Evolutionary conservation across 2,329 filamentous ascomycete genomes (phyloP), one percentile per base, ranked within the genome.

Genomic region (Zasmidium cellare): DNA sequence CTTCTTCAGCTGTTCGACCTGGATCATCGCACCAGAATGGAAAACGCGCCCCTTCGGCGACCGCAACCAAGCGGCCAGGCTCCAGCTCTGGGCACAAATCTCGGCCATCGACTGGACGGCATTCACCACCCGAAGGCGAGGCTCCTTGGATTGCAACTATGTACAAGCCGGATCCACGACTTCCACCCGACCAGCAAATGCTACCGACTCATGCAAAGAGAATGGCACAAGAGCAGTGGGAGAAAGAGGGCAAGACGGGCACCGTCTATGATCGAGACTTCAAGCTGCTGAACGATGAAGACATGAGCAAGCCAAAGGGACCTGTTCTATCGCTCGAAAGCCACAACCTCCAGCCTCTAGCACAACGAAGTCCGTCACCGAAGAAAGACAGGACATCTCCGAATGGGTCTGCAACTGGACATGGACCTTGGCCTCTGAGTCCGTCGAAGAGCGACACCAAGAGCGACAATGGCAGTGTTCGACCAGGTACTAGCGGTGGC

Each of bases 171-270:
- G 94, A 99, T 71, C 94, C 94, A 25, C 88, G 92, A 60, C 80
- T 99, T 31, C 94, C 94, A 5, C 94, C 92, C 0, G 94, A 99
- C 61, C 90, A 99, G 74, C 94, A 99, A 72, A 87, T 99, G 53
- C 85, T 99, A 11, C 94, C 94, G 0, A 97, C 94, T 0, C 92
- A 97, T 62, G 94, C 94, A 12, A 91, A 89, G 69, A 84, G 91
- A 56, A 82, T 97, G 74, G 90, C 94, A 73, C 93, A 97, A 77
- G 92, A 97, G 74, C 90, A 93, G 73, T 97, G 92, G 92, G 92
- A 96, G 75, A 90, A 87, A 67, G 91, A 97, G 74, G 92, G 92
- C 62, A 91, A 90, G 64, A 90, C 91, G 62, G 91, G 91, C 2
- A 90, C 85, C 58, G 82, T 88, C 23, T 97, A 96, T 72, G 92